Evolutionary conservation across 2,329 filamentous ascomycete species (phyloP), one percentile per base, ranked within the genome.

Genomic region (Orbilia quercus): DNA sequence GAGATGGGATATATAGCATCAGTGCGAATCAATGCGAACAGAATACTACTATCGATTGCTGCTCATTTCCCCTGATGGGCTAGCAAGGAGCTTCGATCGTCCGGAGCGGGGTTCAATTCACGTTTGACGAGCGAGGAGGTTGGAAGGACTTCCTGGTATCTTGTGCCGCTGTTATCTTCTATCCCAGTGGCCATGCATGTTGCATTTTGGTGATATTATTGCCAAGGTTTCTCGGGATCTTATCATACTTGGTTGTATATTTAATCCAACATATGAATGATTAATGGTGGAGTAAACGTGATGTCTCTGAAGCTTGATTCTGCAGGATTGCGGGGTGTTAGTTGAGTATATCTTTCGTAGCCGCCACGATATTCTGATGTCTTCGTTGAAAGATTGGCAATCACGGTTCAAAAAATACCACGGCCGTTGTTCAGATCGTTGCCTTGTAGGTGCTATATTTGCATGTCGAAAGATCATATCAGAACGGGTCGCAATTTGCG

Each of bases 1-100:
- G 5, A 5, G 28, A 54, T 16, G 54, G 23, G 16, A 28, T 65
- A 67, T 69, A 69, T 69, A 69, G 53, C 28, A 23, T 48, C 60
- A 54, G 31, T 69, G 47, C 54, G 47, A 12, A 54, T 54, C 45
- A 11, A 22, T 36, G 4, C 31, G 0, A 14, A 7, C 22, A 38
- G 22, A 16, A 7, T 22, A 38, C 2, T 23, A 12, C 36, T 38
- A 51, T 38, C 16, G 31, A 51, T 36, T 44, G 34, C 36, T 20
- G 44, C 44, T 58, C 62, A 36, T n/a, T 40, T n/a, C 62, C 53
- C 16, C n/a, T 36, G 23, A 12, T 16, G 2, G 44, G 45, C 16
- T 38, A 28, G 47, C 12, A 16, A 18, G 18, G 44, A 45, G 55
- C n/a, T 25, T 45, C 23, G 44, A 66, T 58, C 42, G n/a, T 16